Percentiles rank a stretch among this genome's conserved stretches.
Evolutionary conservation across 1,284 basidiomycete species (phyloP).

Genomic region (Melampsora occidentalis): DNA sequence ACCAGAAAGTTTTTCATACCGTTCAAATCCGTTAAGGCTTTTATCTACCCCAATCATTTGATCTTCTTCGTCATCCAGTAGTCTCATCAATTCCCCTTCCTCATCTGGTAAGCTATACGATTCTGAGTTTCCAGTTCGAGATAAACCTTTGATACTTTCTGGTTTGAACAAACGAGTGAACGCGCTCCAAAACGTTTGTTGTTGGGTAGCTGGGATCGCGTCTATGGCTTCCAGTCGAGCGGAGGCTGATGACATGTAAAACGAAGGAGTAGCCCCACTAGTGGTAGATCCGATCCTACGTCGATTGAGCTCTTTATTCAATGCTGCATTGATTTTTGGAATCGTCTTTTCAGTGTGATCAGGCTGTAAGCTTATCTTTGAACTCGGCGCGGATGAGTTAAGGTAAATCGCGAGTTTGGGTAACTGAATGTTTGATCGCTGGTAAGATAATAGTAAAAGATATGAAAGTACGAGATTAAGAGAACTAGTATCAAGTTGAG

Average conservation of each 20-base stretch:
- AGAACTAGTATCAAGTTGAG: not conserved
- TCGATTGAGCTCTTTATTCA: constrained; percentile 37
- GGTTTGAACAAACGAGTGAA: no score
- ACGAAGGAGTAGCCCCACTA: not conserved
- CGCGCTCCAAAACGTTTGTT: constrained; percentile 15
- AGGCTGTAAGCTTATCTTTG: not conserved
- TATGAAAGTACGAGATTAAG: constrained; percentile 29
- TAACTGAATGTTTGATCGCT: constrained; percentile 6
- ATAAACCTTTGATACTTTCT: constrained; percentile 27
- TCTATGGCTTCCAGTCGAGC: constrained; percentile 36
- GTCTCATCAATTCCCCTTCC: constrained; percentile 19
- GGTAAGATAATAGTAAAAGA: constrained; percentile 26
- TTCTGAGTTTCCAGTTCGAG: not conserved
- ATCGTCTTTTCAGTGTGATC: constrained; percentile 11
- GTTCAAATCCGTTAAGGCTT: constrained; percentile 16
- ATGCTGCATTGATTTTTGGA: constrained; percentile 19
- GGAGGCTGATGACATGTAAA: not conserved
- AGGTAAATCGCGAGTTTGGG: constrained; percentile 34
- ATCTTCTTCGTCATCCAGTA: constrained; percentile 32
- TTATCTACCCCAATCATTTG: constrained; percentile 11
- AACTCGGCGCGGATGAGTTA: not conserved
- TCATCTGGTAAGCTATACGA: constrained; percentile 27
- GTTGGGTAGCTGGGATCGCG: constrained; percentile 27
- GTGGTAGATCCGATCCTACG: constrained; percentile 24
- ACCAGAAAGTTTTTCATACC: constrained; percentile 25